Base-by-base conservation (phyloP, 2,329 filamentous ascomycete species). In the Pseudogymnoascus sp. region DNA sequence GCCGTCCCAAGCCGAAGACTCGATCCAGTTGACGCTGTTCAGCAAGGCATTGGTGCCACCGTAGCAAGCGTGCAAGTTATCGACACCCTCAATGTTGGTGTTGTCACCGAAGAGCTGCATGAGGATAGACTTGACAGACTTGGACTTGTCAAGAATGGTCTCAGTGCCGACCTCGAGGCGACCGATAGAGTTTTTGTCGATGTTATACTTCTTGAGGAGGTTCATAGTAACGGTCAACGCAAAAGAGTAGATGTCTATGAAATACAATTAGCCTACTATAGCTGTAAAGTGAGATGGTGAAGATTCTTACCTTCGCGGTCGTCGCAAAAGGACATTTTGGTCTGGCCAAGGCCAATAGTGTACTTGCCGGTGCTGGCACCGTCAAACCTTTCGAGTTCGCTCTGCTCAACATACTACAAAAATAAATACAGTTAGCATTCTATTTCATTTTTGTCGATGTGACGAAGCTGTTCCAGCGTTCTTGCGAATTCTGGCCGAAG, bases 231-330 rank as follows among this genome's bases (percentile, higher is more conserved):
- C 89, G 64, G 90, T 94, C 70, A 94, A 81, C 72, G 88, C 81
- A 73, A 94, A 83, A 41, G 90, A 94, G 82, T 94, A 94, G 78
- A 93, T 94, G 74, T 94, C 90, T 93, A n/a, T n/a, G n/a, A n/a
- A n/a, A n/a, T n/a, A n/a, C n/a, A n/a, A n/a, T n/a, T n/a, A n/a
- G n/a, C n/a, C n/a, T n/a, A n/a, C n/a, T n/a, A n/a, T n/a, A n/a
- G n/a, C n/a, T n/a, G n/a, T n/a, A n/a, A n/a, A n/a, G n/a, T n/a
- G n/a, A n/a, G n/a, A n/a, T n/a, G n/a, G n/a, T n/a, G n/a, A n/a
- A n/a, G n/a, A n/a, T 18, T 64, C 79, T 75, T 75, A 91, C 89
- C 89, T 80, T 94, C 90, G 72, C 89, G 86, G 73, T 94, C 90
- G 76, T 94, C 90, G 75, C 90, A 93, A 78, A 94, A 94, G 80